A percentile compares a stretch with the other conserved stretches of the same genome.
Conservation (phyloP, 192 early-diverging fungal genomes). For the Coemansia sp. region DNA sequence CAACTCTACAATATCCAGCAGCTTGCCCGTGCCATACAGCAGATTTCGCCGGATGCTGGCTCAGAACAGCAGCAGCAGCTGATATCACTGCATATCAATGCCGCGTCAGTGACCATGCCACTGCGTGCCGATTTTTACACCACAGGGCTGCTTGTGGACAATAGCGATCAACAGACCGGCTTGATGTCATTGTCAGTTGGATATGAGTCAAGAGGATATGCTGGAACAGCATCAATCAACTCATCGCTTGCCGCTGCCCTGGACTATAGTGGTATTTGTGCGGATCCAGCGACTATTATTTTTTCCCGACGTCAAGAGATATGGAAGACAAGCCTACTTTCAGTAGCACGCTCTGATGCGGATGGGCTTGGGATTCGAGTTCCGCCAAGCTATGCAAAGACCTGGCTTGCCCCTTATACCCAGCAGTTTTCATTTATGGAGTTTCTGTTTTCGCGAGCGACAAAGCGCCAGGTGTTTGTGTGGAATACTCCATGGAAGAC, state of each 20-base stretch:
- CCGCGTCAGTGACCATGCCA: slow-evolving; percentile 17
- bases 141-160: slow-evolving; percentile 35
- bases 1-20: slow-evolving; percentile 29
- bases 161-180: slow-evolving; percentile 5
- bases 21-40: slow-evolving; percentile 25
- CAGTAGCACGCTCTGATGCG: neutral
- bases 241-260: slow-evolving; percentile 19
- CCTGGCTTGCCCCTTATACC: slow-evolving; percentile 46
- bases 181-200: neutral
- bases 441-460: slow-evolving; percentile 34
- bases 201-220: neutral
- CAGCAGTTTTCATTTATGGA: slow-evolving; percentile 46
- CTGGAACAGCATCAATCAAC: slow-evolving; percentile 16
- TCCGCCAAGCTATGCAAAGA: slow-evolving; percentile 29
- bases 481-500: slow-evolving; percentile 20
- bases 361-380: slow-evolving; percentile 7
- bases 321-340: slow-evolving; percentile 17
- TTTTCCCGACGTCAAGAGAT: slow-evolving; percentile 29
- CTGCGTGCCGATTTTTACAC: slow-evolving; percentile 46
- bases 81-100: slow-evolving; percentile 21
- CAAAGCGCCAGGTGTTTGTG: neutral
- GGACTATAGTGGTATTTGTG: slow-evolving; percentile 40
- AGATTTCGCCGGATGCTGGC: neutral
- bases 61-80: slow-evolving; percentile 14
- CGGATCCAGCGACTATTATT: slow-evolving; percentile 20